Conservation (phyloP, 805 yeast genomes). For the Cyberlindnera sargentensis region DNA sequence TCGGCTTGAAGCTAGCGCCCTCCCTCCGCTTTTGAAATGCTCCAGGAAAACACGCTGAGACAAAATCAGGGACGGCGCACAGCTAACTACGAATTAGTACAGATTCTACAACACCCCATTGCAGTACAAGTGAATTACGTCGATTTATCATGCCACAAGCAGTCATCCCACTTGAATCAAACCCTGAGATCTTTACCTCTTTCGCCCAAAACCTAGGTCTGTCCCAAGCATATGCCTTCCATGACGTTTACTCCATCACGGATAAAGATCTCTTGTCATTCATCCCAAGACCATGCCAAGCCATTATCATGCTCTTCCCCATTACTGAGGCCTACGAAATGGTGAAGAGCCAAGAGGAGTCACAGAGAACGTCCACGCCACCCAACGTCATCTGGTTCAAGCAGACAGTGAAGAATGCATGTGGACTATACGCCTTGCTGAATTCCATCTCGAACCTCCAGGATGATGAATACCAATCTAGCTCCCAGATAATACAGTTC, state of each 20-base stretch:
- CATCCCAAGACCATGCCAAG: constrained; percentile 74
- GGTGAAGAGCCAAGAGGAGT: constrained; percentile 37
- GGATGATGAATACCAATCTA: constrained; percentile 17
- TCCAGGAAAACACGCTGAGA: too few relatives aligned
- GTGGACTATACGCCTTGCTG: constrained; percentile 86
- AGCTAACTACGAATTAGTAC: too few relatives aligned
- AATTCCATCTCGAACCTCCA: constrained; percentile 48
- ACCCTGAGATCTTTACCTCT: constrained; percentile 73
- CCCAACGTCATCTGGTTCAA: constrained; percentile 60
- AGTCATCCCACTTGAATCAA: constrained; percentile 85
- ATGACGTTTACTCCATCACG: constrained; percentile 78
- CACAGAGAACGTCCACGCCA: constrained; percentile 8
- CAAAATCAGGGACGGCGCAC: too few relatives aligned
- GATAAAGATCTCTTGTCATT: constrained; percentile 78
- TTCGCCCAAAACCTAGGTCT: constrained; percentile 68
- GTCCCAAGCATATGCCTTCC: constrained; percentile 50
- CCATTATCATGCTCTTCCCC: constrained; percentile 79
- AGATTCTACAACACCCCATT: too few relatives aligned
- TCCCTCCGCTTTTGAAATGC: too few relatives aligned
- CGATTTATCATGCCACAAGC: constrained; percentile 17
- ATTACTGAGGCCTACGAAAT: constrained; percentile 55
- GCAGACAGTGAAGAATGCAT: constrained; percentile 82
- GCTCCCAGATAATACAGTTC: constrained; percentile 14
- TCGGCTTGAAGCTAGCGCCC: too few relatives aligned
- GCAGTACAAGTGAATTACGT: too few relatives aligned